Conservation (phyloP, 495 filamentous ascomycete species). For the Acidiella bohemica region DNA sequence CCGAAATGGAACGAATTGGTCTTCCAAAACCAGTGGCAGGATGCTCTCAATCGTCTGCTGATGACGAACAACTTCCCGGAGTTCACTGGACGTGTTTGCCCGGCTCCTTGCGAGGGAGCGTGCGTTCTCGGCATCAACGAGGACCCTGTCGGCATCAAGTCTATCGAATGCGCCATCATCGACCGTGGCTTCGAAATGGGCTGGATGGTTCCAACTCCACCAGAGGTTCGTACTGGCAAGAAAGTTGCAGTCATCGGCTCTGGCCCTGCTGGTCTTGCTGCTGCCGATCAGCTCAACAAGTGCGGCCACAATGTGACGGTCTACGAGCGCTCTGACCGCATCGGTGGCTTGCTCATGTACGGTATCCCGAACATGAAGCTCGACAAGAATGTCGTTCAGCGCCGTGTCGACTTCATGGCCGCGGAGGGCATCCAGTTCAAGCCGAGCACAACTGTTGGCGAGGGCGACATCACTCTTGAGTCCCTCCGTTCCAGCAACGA, state of each 20-base stretch:
- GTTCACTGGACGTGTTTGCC: slow-evolving; percentile 96
- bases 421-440: slow-evolving; percentile 79
- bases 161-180: slow-evolving; percentile 98
- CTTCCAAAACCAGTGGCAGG: slow-evolving; percentile 87
- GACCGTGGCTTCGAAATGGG: slow-evolving; percentile 98
- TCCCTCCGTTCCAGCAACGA: slow-evolving; percentile 67
- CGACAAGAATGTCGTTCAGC: slow-evolving; percentile 95
- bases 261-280: slow-evolving; percentile 81
- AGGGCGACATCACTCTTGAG: slow-evolving; percentile 58
- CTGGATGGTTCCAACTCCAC: slow-evolving; percentile 87
- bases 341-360: slow-evolving; percentile 94
- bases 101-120: slow-evolving; percentile 92
- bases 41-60: slow-evolving; percentile 84
- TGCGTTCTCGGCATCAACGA: slow-evolving; percentile 98
- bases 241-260: slow-evolving; percentile 88
- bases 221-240: slow-evolving; percentile 74
- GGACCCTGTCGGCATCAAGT: slow-evolving; percentile 97
- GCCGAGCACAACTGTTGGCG: slow-evolving; percentile 62
- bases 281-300: slow-evolving; percentile 91
- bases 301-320: slow-evolving; percentile 84
- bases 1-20: slow-evolving; percentile 98
- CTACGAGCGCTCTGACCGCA: slow-evolving; percentile 88
- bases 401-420: slow-evolving; percentile 91
- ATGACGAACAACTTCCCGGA: slow-evolving; percentile 99
- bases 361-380: slow-evolving; percentile 99